Evolutionary conservation across 768 basidiomycete genomes (phyloP).

Genomic region (Leccinum incarnatum): DNA sequence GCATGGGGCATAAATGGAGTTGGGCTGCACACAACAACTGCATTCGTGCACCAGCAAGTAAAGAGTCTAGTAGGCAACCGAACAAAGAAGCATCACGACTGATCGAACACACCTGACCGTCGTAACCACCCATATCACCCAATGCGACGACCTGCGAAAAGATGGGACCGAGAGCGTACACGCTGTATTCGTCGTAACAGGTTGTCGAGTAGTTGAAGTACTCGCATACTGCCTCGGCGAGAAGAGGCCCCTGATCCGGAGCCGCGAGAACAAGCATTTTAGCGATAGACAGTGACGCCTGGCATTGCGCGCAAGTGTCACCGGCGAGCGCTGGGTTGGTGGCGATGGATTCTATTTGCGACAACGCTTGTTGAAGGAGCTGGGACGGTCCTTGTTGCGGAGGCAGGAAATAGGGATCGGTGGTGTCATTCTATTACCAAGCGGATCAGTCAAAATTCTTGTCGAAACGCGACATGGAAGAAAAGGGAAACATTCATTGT

Average conservation of each 20-base stretch:
- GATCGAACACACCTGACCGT: conserved; percentile 41
- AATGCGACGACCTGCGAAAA: conserved; percentile 47
- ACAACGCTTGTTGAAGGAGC: conserved; percentile 39
- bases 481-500: background rate
- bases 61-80: no score
- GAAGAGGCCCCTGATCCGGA: conserved; percentile 40
- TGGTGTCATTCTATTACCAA: conserved; percentile 37
- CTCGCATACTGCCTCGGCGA: conserved; percentile 42
- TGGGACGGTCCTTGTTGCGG: conserved; percentile 30
- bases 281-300: conserved; percentile 37
- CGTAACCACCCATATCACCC: conserved; percentile 46
- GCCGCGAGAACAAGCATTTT: conserved; percentile 44
- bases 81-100: background rate
- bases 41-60: no score
- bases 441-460: background rate
- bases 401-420: conserved; percentile 45
- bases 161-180: conserved; percentile 39
- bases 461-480: background rate
- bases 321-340: conserved; percentile 36
- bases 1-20: no score
- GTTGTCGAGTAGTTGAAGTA: conserved; percentile 37
- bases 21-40: no score
- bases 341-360: conserved; percentile 39
- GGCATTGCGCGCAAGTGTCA: conserved; percentile 40
- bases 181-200: conserved; percentile 36